Conservation (phyloP, 2,329 filamentous ascomycete species). For the Botryotinia convoluta region DNA sequence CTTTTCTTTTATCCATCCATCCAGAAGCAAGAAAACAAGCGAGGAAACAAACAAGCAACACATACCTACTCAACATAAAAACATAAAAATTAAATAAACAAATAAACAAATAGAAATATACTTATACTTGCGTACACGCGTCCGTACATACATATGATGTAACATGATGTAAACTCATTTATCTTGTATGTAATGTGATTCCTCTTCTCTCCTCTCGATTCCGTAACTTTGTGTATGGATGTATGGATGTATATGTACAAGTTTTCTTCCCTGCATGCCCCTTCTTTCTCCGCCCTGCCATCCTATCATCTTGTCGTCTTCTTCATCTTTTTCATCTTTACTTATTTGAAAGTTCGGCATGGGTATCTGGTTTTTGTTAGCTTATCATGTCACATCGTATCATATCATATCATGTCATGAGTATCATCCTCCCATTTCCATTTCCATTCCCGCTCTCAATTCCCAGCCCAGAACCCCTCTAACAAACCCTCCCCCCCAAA, state of each 20-base stretch:
- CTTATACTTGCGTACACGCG: neutral
- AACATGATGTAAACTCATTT: neutral
- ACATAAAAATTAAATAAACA: neutral
- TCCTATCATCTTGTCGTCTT: neutral
- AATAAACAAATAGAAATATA: neutral
- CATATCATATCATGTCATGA: neutral
- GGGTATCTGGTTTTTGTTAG: slow-evolving; percentile 22
- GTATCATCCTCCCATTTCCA: neutral
- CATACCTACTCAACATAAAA: too few species aligned
- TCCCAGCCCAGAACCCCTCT: neutral
- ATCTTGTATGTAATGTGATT: neutral
- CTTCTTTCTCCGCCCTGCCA: neutral
- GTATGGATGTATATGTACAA: neutral
- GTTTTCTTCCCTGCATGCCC: neutral
- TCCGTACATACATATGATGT: neutral
- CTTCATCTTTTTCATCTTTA: neutral
- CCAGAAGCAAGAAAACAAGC: too few species aligned
- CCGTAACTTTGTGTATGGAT: neutral
- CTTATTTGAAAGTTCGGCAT: slow-evolving; percentile 24
- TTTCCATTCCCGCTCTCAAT: neutral
- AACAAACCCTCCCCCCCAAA: neutral
- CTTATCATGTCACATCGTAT: neutral
- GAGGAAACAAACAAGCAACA: too few species aligned
- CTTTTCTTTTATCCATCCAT: too few species aligned
- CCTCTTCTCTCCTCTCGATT: neutral